Evolutionary conservation across 2,329 filamentous ascomycete species (phyloP), one percentile per base, ranked within the genome.

Genomic region (Ophiosphaerella herpotricha): DNA sequence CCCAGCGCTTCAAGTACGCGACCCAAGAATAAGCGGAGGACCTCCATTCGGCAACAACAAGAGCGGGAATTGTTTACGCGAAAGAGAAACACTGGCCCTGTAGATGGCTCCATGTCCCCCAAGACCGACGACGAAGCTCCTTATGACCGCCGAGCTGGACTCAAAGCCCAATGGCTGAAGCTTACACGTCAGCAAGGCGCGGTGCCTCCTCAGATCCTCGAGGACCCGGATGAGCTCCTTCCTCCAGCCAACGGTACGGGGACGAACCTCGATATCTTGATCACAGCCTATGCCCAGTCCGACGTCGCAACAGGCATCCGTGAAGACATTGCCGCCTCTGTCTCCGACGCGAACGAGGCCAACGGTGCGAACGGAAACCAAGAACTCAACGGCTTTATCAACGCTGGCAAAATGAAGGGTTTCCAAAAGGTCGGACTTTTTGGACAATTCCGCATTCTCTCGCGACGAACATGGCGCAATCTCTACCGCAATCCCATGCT

Each of bases 401-500:
- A 81, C 43, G 82, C 82, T 7, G 84, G 91, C 60, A 77, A 75
- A 53, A 85, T 93, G 54, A 89, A 85, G 67, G 89, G 90, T 14
- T 97, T 95, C 73, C 84, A 85, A 49, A 90, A 94, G 51, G 82
- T 97, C 49, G 86, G 93, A 39, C 86, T 92, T 59, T 65, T 82
- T 7, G 82, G 87, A 37, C 94, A 99, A 73, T 97, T 99, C 74
- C 68, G 87, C 46, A 97, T 99, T 61, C 80, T 99, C 11, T 96
- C 93, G 0, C 83, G 86, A 64, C 85, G 94, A 39, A 99, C 94
- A 0, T 99, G 93, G 93, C 91, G 89, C 68, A 99, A 99, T 68
- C 81, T 99, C 6, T 97, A 99, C 78, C 87, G 94, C 49, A 97
- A 99, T 72, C 94, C 94, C 1, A 92, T 97, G 84, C 79, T 99